Evolutionary conservation across 257 asterid genomes (phyloP), one percentile per base, ranked within the genome.

Genomic region (Solanum pinnatisectum): DNA sequence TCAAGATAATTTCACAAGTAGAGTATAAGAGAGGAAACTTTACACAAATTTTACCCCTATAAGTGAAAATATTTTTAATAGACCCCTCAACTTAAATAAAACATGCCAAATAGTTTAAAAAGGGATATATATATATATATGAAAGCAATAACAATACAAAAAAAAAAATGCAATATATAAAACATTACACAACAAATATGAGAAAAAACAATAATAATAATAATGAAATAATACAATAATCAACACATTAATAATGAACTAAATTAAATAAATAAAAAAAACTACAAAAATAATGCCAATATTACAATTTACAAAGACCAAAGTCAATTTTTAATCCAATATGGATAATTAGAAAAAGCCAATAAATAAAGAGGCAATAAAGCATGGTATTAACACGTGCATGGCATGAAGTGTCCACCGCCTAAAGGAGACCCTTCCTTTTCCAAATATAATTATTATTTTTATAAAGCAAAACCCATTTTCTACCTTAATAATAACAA

Each of bases 351-450:
- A 56, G 10, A 59, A 20, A 59, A 59, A 59, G 8, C 11, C 20
- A 59, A 59, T 59, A 59, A 59, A 59, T 3, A 59, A 3, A 59
- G 67, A 59, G 67, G 67, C 67, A 59, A 81, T 30, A 39, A 46
- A 46, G 63, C 68, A 16, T 81, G 2, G 68, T 30, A 81, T 5
- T 16, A 30, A 30, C 85, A 81, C 85, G 85, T 81, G 85, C 85
- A 81, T 81, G 85, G 30, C 70, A 81, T 81, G 68, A 81, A 42
- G 85, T 81, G 70, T 81, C 42, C 85, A 81, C 70, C 85, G 85
- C 85, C 68, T 30, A 81, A 30, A 18, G 85, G 85, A 30, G 44
- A 46, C 85, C 6, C 85, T 81, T 81, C 85, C 30, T 30, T 81
- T 81, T 18, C 68, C 42, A 46, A 46, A 40, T 78, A 78, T 42